Conservation (phyloP, 2,329 filamentous ascomycete genomes). For the Ascochyta pisi region DNA sequence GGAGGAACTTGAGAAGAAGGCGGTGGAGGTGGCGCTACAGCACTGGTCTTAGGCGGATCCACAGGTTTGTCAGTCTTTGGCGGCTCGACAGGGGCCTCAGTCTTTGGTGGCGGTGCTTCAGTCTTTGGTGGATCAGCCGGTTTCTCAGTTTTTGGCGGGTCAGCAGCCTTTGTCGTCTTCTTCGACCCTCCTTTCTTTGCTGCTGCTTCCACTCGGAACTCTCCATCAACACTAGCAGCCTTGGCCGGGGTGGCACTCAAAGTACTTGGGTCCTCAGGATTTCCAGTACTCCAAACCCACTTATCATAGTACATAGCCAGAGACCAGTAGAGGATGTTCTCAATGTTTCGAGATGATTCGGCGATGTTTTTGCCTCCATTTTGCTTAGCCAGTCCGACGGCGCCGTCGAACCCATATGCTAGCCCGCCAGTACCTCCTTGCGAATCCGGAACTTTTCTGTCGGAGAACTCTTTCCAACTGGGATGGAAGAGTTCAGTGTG, state of each 20-base stretch:
- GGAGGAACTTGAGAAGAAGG: background rate
- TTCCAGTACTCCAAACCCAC: slow-evolving; percentile 19
- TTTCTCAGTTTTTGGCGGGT: slow-evolving; percentile 7
- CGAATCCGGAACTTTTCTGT: slow-evolving; percentile 9
- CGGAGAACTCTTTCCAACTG: slow-evolving; percentile 4
- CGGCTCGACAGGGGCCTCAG: background rate
- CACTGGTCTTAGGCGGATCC: slow-evolving; percentile 8
- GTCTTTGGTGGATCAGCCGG: background rate
- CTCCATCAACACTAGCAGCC: background rate
- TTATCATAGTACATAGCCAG: slow-evolving; percentile 19
- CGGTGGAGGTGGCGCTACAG: background rate
- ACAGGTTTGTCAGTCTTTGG: slow-evolving; percentile 7
- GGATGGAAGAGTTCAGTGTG: slow-evolving; percentile 17
- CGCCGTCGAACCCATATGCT: slow-evolving; percentile 12
- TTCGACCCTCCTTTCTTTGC: slow-evolving; percentile 7
- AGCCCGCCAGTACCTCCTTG: slow-evolving; percentile 1
- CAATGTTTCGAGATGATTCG: slow-evolving; percentile 13
- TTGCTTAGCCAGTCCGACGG: slow-evolving; percentile 13
- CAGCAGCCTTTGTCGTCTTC: background rate
- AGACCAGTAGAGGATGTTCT: slow-evolving; percentile 21
- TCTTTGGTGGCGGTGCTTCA: background rate
- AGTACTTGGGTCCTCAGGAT: slow-evolving; percentile 5
- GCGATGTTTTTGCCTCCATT: slow-evolving; percentile 12
- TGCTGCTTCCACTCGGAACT: slow-evolving; percentile 2
- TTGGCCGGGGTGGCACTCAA: background rate